A percentile compares a stretch with the other conserved stretches of the same genome.
Conservation (phyloP, 768 basidiomycete species). For the Agrocybe chaxingu region DNA sequence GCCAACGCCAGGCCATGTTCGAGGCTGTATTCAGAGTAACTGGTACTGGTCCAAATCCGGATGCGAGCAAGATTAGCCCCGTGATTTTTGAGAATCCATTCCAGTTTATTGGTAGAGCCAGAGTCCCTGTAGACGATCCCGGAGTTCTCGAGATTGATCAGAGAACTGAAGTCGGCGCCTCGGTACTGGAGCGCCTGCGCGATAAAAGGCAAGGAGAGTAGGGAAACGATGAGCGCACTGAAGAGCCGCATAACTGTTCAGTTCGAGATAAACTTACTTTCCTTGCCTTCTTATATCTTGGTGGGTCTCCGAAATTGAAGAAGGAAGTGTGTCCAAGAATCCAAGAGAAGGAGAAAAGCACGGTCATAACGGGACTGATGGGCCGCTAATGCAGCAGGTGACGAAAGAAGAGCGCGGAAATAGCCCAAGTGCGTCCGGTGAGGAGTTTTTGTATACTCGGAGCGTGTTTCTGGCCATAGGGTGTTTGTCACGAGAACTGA, state of each 20-base stretch:
- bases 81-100: slow-evolving; percentile 50
- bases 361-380: too few relatives aligned
- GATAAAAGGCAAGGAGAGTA: slow-evolving; percentile 17
- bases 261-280: background rate
- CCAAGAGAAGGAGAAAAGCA: too few relatives aligned
- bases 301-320: too few relatives aligned
- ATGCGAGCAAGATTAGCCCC: slow-evolving; percentile 59
- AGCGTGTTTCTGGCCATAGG: too few relatives aligned
- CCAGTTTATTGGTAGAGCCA: slow-evolving; percentile 31
- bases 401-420: too few relatives aligned
- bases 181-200: slow-evolving; percentile 41
- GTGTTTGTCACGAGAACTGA: too few relatives aligned
- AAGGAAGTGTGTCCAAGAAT: too few relatives aligned
- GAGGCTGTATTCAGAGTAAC: slow-evolving; percentile 44
- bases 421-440: too few relatives aligned
- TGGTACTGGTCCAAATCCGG: slow-evolving; percentile 62
- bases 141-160: slow-evolving; percentile 48
- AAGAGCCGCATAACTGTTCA: slow-evolving; percentile 20
- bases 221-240: slow-evolving; percentile 13
- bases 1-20: slow-evolving; percentile 50
- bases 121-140: slow-evolving; percentile 44
- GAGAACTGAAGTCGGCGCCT: slow-evolving; percentile 56
- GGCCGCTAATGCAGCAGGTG: too few relatives aligned
- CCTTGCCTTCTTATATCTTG: too few relatives aligned
- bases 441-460: too few relatives aligned